Evolutionary conservation across 148 eudicot genomes (phyloP).

Genomic region (Camellia sinensis): DNA sequence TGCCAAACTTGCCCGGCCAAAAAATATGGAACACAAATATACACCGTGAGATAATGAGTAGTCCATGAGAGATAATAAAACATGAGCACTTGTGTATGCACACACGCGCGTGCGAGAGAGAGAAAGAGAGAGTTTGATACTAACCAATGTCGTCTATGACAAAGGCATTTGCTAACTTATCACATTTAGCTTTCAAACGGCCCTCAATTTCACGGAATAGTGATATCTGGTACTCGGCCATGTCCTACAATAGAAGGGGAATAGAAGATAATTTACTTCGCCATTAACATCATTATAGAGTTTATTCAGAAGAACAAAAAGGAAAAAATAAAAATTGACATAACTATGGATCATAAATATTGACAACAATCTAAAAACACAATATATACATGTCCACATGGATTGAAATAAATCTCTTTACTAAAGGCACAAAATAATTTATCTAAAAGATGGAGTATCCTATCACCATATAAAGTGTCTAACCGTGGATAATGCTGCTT

Average conservation of each 20-base stretch:
- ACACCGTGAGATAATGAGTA: not conserved
- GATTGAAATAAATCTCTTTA: not conserved
- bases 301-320: no score
- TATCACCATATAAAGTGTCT: not conserved
- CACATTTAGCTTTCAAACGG: conserved; percentile 76
- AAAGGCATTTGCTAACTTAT: conserved; percentile 69
- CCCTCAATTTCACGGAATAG: conserved; percentile 72
- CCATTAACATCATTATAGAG: not conserved
- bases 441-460: not conserved
- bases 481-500: conserved; percentile 64
- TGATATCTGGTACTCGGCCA: conserved; percentile 72
- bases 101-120: not conserved
- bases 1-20: no score
- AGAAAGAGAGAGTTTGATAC: conserved; percentile 17
- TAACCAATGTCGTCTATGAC: conserved; percentile 60
- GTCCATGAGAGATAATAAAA: no score
- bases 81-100: not conserved
- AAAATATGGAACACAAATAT: not conserved
- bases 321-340: not conserved
- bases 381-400: not conserved
- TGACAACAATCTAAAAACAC: not conserved
- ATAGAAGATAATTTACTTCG: not conserved
- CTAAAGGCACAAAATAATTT: not conserved
- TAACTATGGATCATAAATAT: not conserved
- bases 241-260: conserved; percentile 48